phyloP scores from a whole-genome alignment of 2,329 filamentous ascomycete genomes.

The Corynespora cassiicola region DNA sequence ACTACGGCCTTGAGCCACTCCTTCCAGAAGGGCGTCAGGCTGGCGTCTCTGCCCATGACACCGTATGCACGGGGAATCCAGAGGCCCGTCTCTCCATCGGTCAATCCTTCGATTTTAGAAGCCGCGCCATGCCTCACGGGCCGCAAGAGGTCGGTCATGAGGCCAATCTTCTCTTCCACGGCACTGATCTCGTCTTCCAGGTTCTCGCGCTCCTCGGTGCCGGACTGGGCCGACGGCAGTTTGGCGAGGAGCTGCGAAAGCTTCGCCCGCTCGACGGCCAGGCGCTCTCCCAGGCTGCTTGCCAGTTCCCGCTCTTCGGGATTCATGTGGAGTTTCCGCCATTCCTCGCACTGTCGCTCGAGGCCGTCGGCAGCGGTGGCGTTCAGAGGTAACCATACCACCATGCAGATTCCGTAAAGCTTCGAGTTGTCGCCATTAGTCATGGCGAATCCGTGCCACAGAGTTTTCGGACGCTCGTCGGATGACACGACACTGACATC shows the following conservation, averaged over 20 bases:
- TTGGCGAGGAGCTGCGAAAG: constrained; percentile 86
- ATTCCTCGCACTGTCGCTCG: constrained; percentile 66
- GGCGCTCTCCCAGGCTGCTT: constrained; percentile 84
- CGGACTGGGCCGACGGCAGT: constrained; percentile 80
- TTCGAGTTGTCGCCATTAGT: constrained; percentile 91
- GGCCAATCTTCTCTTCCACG: constrained; percentile 93
- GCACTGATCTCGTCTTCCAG: constrained; percentile 94
- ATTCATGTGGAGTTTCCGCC: constrained; percentile 74
- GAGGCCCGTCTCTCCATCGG: constrained; percentile 91
- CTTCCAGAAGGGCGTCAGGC: constrained; percentile 93
- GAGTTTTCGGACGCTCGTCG: constrained; percentile 91
- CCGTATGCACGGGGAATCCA: constrained; percentile 96
- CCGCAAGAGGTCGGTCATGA: constrained; percentile 95
- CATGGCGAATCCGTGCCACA: constrained; percentile 99
- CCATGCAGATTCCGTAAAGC: constrained; percentile 88
- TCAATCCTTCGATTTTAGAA: constrained; percentile 95
- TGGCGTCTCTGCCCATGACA: constrained; percentile 83
- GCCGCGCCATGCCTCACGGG: constrained; percentile 93
- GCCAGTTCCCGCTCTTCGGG: constrained; percentile 90
- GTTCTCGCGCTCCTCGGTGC: constrained; percentile 78
- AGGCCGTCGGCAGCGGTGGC: constrained; percentile 82
- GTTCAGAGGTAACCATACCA: constrained; percentile 89
- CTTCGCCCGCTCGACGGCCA: constrained; percentile 87
- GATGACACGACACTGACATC: constrained; percentile 97
- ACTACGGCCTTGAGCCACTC: constrained; percentile 94